These are phyloP conservation scores for Arachnomyces sp. DNA, from an alignment of 2,329 filamentous ascomycete species.

Conservation along the genomic window DNA sequence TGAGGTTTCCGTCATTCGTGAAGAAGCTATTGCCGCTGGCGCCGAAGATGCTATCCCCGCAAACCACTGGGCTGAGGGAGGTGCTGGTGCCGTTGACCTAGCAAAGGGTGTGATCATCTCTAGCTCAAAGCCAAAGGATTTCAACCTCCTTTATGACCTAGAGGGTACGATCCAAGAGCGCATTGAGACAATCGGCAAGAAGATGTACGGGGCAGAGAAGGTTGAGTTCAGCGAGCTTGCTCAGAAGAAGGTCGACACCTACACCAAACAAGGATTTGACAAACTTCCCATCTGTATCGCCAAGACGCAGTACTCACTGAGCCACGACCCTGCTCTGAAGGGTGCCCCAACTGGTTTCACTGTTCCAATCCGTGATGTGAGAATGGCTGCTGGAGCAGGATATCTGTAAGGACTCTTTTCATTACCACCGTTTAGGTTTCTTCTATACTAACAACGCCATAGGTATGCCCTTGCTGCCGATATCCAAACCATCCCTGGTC, in stretches of 20 bases:
- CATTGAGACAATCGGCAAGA: slow-evolving; percentile 79
- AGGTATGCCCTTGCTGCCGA: slow-evolving; percentile 91
- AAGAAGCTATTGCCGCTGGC: slow-evolving; percentile 84
- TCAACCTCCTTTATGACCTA: slow-evolving; percentile 76
- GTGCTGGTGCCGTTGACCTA: slow-evolving; percentile 79
- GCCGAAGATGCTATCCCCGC: slow-evolving; percentile 89
- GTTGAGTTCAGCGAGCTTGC: slow-evolving; percentile 92
- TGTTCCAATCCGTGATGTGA: slow-evolving; percentile 85
- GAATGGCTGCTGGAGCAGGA: slow-evolving; percentile 87
- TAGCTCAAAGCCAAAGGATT: slow-evolving; percentile 73
- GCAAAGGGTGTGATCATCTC: slow-evolving; percentile 80
- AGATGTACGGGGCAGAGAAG: slow-evolving; percentile 86
- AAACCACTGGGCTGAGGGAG: slow-evolving; percentile 96
- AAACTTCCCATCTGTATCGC: slow-evolving; percentile 93
- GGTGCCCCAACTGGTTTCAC: slow-evolving; percentile 92
- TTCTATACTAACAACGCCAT: slow-evolving; percentile 27
- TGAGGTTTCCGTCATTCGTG: slow-evolving; percentile 78
- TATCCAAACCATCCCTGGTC: slow-evolving; percentile 94
- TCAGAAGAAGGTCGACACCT: slow-evolving; percentile 92
- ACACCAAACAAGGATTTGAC: slow-evolving; percentile 82
- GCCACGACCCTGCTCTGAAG: slow-evolving; percentile 87
- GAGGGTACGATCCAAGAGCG: slow-evolving; percentile 76
- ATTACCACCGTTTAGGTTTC: slow-evolving; percentile 5
- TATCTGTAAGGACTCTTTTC: slow-evolving; percentile 58
- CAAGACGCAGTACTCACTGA: slow-evolving; percentile 97